Conservation (phyloP, 2,329 filamentous ascomycete genomes). For the Sphaerulina vaccinii region DNA sequence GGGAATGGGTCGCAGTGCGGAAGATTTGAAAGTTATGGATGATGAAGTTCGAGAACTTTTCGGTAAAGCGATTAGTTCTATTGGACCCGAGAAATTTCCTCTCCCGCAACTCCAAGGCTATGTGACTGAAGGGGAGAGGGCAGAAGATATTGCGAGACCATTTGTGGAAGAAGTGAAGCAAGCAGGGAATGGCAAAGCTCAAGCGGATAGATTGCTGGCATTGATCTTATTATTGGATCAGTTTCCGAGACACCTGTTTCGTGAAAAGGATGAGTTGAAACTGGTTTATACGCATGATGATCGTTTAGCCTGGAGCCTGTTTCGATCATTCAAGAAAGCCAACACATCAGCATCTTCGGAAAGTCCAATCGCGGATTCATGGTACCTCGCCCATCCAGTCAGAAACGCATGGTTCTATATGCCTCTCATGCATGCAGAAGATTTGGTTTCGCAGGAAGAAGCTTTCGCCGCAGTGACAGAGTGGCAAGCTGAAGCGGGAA, state of each 20-base stretch:
- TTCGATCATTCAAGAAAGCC: slow-evolving; percentile 7
- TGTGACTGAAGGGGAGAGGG: slow-evolving; percentile 28
- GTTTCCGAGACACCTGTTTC: slow-evolving; percentile 61
- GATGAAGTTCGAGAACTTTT: slow-evolving; percentile 37
- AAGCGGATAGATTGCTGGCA: slow-evolving; percentile 46
- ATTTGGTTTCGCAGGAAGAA: slow-evolving; percentile 46
- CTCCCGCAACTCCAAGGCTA: slow-evolving; percentile 33
- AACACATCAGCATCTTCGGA: slow-evolving; percentile 20
- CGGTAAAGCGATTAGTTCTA: slow-evolving; percentile 38
- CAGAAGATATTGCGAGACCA: slow-evolving; percentile 35
- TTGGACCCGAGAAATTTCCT: slow-evolving; percentile 38
- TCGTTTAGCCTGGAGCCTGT: slow-evolving; percentile 46
- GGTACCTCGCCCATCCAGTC: slow-evolving; percentile 22
- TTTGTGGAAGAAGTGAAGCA: slow-evolving; percentile 40
- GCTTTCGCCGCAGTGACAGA: slow-evolving; percentile 28
- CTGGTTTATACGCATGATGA: slow-evolving; percentile 59
- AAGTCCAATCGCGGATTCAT: slow-evolving; percentile 14
- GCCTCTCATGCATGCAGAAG: slow-evolving; percentile 61
- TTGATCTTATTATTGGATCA: slow-evolving; percentile 62
- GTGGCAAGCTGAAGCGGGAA: slow-evolving; percentile 27
- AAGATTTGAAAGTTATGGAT: slow-evolving; percentile 41
- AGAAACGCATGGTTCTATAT: slow-evolving; percentile 59
- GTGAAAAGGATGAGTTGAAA: slow-evolving; percentile 45
- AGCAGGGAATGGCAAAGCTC: slow-evolving; percentile 23
- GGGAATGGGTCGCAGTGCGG: slow-evolving; percentile 31